phyloP scores from a whole-genome alignment of 805 yeast genomes.

The Priceomyces castillae region DNA sequence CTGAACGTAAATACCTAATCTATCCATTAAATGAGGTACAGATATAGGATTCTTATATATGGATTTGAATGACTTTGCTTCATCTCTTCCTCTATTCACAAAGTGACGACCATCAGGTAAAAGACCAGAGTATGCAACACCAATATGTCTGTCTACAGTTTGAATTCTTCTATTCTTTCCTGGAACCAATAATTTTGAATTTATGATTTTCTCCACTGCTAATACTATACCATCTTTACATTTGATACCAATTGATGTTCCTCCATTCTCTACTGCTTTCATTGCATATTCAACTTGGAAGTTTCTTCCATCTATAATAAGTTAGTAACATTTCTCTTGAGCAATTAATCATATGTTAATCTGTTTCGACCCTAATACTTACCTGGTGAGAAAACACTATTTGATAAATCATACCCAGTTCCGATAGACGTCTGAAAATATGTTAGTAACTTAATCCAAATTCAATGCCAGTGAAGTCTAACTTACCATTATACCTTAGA shows the following conservation, averaged over 20 bases:
- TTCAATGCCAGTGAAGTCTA: background rate
- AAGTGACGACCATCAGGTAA: conserved; percentile 96
- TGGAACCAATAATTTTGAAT: conserved; percentile 85
- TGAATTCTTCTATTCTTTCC: conserved; percentile 88
- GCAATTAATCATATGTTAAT: background rate
- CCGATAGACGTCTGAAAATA: conserved; percentile 79
- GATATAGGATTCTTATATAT: conserved; percentile 75
- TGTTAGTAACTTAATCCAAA: conserved; percentile 5
- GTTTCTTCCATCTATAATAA: conserved; percentile 77
- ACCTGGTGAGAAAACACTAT: conserved; percentile 87
- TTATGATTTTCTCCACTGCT: conserved; percentile 91
- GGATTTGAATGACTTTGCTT: conserved; percentile 74
- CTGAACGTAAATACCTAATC: conserved; percentile 88
- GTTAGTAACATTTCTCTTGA: conserved; percentile 33
- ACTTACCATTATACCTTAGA: conserved; percentile 9
- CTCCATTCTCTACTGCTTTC: conserved; percentile 97
- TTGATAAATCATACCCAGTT: conserved; percentile 97
- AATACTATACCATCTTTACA: conserved; percentile 93
- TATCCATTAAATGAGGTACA: conserved; percentile 77
- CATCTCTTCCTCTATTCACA: conserved; percentile 89
- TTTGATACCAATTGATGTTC: conserved; percentile 90
- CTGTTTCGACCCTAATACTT: conserved; percentile 23
- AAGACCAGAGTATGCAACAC: conserved; percentile 92
- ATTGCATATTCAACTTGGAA: conserved; percentile 98
- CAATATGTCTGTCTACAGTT: conserved; percentile 89